Evolutionary conservation across 371 early-diverging fungal genomes (phyloP).

Genomic region (Mortierella sp.): DNA sequence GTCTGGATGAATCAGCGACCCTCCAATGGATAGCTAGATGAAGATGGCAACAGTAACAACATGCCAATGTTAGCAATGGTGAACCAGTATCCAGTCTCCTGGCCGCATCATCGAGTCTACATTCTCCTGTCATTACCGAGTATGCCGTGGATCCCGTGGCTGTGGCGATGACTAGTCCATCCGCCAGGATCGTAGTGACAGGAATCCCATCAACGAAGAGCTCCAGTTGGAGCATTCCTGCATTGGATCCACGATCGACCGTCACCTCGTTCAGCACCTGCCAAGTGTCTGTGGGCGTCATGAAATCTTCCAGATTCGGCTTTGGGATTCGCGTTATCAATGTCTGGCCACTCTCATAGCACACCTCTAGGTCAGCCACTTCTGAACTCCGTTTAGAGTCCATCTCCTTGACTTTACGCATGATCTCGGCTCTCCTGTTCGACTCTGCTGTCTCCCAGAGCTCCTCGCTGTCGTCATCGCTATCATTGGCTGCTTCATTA

Average conservation of each 20-base stretch:
- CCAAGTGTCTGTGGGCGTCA: slow-evolving; percentile 51
- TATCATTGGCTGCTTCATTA: not conserved
- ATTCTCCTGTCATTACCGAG: slow-evolving; percentile 58
- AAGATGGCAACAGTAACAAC: not conserved
- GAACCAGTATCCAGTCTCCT: not conserved
- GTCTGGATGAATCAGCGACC: slow-evolving; percentile 68
- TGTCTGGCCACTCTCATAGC: slow-evolving; percentile 32
- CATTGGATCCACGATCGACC: slow-evolving; percentile 81
- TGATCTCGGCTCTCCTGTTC: slow-evolving; percentile 13
- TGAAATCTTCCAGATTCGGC: slow-evolving; percentile 15
- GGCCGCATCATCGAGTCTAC: not conserved
- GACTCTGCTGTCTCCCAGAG: slow-evolving; percentile 9
- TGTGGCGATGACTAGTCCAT: slow-evolving; percentile 89
- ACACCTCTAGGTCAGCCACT: slow-evolving; percentile 29
- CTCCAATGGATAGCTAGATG: slow-evolving; percentile 59
- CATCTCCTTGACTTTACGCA: slow-evolving; percentile 44
- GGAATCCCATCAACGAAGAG: slow-evolving; percentile 60
- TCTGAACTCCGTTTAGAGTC: slow-evolving; percentile 38
- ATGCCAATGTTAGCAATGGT: not conserved
- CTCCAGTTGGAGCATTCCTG: slow-evolving; percentile 69
- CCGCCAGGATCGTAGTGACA: slow-evolving; percentile 79
- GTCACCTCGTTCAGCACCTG: slow-evolving; percentile 79
- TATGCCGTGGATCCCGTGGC: slow-evolving; percentile 96
- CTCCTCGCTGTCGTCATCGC: slow-evolving; percentile 9
- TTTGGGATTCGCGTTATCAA: slow-evolving; percentile 20